Percentiles rank a stretch among this genome's conserved stretches.
Evolutionary conservation across 768 basidiomycete genomes (phyloP).

Genomic region (Boletus reticuloceps): DNA sequence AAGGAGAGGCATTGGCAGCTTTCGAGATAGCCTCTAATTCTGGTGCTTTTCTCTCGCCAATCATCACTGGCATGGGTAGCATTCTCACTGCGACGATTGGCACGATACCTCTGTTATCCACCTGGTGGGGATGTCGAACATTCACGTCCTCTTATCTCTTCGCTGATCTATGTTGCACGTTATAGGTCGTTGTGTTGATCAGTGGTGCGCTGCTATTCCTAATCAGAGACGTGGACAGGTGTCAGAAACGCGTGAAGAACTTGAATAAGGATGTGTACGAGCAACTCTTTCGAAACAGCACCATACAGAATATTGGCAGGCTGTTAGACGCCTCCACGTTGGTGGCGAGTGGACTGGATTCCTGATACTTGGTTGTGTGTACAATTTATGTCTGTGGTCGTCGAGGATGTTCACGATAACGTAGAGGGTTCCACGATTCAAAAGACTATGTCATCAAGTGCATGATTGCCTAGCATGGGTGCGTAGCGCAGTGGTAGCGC

Average conservation of each 20-base stretch:
- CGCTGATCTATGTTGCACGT: neutral
- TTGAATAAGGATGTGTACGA: too few species aligned
- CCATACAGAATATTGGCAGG: too few species aligned
- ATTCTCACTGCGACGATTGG: constrained; percentile 25
- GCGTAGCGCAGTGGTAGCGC: constrained; percentile 39
- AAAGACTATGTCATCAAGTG: too few species aligned
- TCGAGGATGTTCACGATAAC: too few species aligned
- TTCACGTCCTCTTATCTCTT: neutral
- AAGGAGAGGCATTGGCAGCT: constrained; percentile 29
- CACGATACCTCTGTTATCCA: constrained; percentile 21
- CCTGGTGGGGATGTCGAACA: constrained; percentile 6
- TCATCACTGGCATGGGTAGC: constrained; percentile 31
- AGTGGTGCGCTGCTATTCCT: constrained; percentile 19
- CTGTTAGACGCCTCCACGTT: too few species aligned
- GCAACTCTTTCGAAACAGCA: too few species aligned
- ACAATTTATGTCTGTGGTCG: too few species aligned
- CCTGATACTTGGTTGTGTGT: too few species aligned
- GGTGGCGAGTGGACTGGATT: too few species aligned
- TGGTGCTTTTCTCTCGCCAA: constrained; percentile 22
- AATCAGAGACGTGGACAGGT: constrained; percentile 21
- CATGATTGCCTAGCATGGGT: constrained; percentile 3
- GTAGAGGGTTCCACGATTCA: too few species aligned
- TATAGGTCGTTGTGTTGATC: constrained; percentile 14
- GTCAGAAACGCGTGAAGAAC: neutral
- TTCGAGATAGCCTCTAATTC: constrained; percentile 25